These are phyloP conservation scores for Pythium sp. DNA, from an alignment of 352 stramenopile species.

Conservation along the genomic window DNA sequence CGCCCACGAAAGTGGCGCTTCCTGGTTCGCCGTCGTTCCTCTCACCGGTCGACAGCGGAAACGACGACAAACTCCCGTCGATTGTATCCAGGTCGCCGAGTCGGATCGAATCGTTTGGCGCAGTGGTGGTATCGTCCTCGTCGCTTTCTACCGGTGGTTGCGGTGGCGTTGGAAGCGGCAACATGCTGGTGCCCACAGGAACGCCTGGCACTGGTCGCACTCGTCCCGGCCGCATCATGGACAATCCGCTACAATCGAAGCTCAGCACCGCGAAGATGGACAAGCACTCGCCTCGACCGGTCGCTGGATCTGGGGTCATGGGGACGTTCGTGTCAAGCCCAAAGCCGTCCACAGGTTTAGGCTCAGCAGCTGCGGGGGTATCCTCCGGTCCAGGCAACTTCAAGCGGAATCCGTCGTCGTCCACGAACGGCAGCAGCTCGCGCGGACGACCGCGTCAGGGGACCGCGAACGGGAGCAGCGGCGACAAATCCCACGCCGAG, in stretches of 20 bases:
- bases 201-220: constrained; percentile 32
- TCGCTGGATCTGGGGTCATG: constrained; percentile 12
- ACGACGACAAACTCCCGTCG: constrained; percentile 54
- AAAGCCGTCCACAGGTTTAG: constrained; percentile 1
- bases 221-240: constrained; percentile 43
- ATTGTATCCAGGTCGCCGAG: constrained; percentile 49
- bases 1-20: constrained; percentile 25
- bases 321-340: constrained; percentile 26
- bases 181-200: constrained; percentile 17
- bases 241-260: constrained; percentile 47
- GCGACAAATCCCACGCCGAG: constrained; percentile 46
- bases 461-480: constrained; percentile 18
- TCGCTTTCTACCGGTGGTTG: not conserved
- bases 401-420: constrained; percentile 50
- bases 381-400: constrained; percentile 24
- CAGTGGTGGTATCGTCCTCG: not conserved
- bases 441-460: constrained; percentile 32
- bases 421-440: constrained; percentile 20
- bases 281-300: constrained; percentile 39
- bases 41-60: constrained; percentile 15
- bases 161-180: constrained; percentile 11
- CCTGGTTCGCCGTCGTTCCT: constrained; percentile 23
- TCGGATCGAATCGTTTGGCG: constrained; percentile 27
- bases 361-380: constrained; percentile 5
- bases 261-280: constrained; percentile 30